A percentile compares a stretch with the other conserved stretches of the same genome.
Evolutionary conservation across 148 eudicot genomes (phyloP).

Genomic region (Oxyria digyna): DNA sequence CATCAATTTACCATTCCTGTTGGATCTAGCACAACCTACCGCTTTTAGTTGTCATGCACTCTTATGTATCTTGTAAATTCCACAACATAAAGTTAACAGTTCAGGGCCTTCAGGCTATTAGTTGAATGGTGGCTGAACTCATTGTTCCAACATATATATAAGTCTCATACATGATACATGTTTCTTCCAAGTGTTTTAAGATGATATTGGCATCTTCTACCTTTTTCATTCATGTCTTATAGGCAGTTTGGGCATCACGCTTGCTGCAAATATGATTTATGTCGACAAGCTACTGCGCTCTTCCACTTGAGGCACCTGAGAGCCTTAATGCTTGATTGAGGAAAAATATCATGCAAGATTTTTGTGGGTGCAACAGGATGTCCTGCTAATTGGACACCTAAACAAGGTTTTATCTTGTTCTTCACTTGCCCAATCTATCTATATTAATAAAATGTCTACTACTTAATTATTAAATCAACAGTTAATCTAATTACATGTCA

Average conservation of each 20-base stretch:
- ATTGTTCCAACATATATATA: background rate
- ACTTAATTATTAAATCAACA: background rate
- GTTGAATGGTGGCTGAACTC: background rate
- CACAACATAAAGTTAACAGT: background rate
- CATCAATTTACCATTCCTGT: background rate
- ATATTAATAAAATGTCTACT: background rate
- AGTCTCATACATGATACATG: conserved; percentile 13
- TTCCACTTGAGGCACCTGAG: conserved; percentile 3
- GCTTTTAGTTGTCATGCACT: background rate
- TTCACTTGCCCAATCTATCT: background rate
- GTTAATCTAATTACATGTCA: background rate
- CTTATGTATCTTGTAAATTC: background rate
- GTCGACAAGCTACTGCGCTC: background rate
- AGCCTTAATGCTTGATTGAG: conserved; percentile 1
- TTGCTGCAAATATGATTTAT: background rate
- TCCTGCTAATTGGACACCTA: background rate
- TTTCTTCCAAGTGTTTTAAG: conserved; percentile 25
- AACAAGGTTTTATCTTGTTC: conserved; percentile 6
- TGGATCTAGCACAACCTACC: background rate
- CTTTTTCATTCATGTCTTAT: background rate
- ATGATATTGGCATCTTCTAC: conserved; percentile 1
- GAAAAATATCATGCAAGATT: background rate
- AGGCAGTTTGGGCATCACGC: background rate
- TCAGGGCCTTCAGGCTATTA: background rate
- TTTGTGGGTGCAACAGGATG: background rate